Conservation (phyloP, 2,329 filamentous ascomycete genomes). For the Sporothrix brunneoviolacea region DNA sequence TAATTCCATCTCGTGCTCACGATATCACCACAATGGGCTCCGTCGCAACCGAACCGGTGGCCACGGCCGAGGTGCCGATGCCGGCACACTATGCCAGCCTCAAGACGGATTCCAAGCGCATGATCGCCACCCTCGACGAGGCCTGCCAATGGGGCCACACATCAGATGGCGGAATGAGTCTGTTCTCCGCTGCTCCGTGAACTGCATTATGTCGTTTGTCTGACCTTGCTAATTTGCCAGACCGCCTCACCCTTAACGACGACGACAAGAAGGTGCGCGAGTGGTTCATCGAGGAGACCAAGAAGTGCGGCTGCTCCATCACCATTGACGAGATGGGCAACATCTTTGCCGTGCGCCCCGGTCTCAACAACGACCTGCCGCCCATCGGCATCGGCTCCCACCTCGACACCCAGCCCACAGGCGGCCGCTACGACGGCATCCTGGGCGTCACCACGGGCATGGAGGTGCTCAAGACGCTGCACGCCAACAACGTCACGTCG, state of each 20-base stretch:
- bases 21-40: conserved; percentile 15
- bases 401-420: conserved; percentile 54
- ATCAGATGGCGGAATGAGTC: conserved; percentile 17
- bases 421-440: conserved; percentile 13
- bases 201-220: no score
- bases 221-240: neutral
- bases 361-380: conserved; percentile 47
- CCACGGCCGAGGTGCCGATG: neutral
- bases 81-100: conserved; percentile 9
- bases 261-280: conserved; percentile 64
- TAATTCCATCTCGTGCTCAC: no score
- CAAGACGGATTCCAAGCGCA: conserved; percentile 12
- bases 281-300: conserved; percentile 64
- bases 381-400: conserved; percentile 67
- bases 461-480: conserved; percentile 62
- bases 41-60: neutral
- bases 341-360: conserved; percentile 66
- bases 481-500: conserved; percentile 62
- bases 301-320: conserved; percentile 58
- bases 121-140: conserved; percentile 14
- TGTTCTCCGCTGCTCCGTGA: neutral
- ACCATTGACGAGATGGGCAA: conserved; percentile 75
- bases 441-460: conserved; percentile 62
- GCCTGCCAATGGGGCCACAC: conserved; percentile 17
- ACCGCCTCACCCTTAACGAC: conserved; percentile 63